A percentile compares a stretch with the other conserved stretches of the same genome.
Evolutionary conservation across 176 grass and related monocot species (phyloP).

Genomic region (Alloteropsis semialata): DNA sequence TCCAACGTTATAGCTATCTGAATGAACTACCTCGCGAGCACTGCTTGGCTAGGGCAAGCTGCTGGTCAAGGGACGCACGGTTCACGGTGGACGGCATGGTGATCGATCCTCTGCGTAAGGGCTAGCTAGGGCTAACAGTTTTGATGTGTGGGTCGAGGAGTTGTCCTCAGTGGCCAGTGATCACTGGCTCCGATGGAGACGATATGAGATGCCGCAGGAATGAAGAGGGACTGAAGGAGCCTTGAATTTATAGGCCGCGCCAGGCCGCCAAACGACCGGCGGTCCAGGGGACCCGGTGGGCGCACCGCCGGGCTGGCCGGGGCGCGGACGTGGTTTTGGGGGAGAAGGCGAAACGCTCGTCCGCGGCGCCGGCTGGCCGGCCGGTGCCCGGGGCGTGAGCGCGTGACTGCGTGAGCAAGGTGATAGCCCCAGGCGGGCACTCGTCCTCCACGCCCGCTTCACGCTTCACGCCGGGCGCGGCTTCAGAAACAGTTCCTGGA

Average conservation of each 20-base stretch:
- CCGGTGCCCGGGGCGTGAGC: background rate
- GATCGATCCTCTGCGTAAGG: background rate
- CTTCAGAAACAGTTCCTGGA: background rate
- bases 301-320: too few relatives aligned
- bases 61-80: conserved; percentile 58
- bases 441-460: too few relatives aligned
- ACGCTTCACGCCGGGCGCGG: too few relatives aligned
- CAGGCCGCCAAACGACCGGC: background rate
- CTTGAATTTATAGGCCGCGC: background rate
- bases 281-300: conserved; percentile 1
- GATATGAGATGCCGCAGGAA: background rate
- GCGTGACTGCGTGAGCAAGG: too few relatives aligned
- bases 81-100: background rate
- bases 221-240: too few relatives aligned
- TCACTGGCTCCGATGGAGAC: background rate
- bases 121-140: background rate
- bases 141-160: background rate
- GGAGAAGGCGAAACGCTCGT: background rate
- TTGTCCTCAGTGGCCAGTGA: background rate
- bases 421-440: background rate
- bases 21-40: conserved; percentile 42
- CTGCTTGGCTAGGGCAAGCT: conserved; percentile 60
- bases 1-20: too few relatives aligned
- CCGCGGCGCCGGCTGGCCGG: background rate
- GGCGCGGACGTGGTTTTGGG: conserved; percentile 25